Conservation (phyloP, 352 stramenopile genomes). For the Phytophthora ramorum region DNA sequence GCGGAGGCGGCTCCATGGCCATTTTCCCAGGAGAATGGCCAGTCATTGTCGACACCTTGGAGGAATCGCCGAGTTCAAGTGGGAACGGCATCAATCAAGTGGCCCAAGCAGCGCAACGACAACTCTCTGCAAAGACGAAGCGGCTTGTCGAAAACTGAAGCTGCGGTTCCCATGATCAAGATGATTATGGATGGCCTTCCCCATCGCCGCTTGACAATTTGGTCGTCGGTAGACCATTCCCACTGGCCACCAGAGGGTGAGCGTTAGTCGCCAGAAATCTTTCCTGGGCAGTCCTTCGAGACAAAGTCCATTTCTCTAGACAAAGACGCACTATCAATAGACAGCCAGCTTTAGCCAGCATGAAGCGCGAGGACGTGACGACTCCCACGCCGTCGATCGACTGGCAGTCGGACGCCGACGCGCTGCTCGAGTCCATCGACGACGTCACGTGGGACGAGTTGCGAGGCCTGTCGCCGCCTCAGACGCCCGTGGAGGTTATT, state of each 20-base stretch:
- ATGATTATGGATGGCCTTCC: slow-evolving; percentile 4
- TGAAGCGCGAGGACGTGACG: slow-evolving; percentile 13
- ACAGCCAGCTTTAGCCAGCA: not conserved
- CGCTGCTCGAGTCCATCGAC: slow-evolving; percentile 21
- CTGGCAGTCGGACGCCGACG: slow-evolving; percentile 14
- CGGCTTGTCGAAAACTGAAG: slow-evolving; percentile 28
- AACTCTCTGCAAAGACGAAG: not conserved
- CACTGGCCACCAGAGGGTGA: not conserved
- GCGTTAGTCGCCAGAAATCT: slow-evolving; percentile 1
- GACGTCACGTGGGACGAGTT: slow-evolving; percentile 32
- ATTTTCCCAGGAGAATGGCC: too few species aligned
- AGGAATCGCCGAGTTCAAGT: slow-evolving; percentile 24
- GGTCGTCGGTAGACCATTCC: not conserved
- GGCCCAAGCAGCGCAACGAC: not conserved
- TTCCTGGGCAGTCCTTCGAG: not conserved
- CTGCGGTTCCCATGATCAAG: slow-evolving; percentile 2
- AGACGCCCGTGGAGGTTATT: slow-evolving; percentile 15
- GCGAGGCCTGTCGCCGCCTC: slow-evolving; percentile 1
- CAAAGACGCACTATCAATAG: slow-evolving; percentile 13
- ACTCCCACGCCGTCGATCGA: not conserved
- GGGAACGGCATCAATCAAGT: slow-evolving; percentile 24
- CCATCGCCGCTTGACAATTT: not conserved
- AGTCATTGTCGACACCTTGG: not conserved
- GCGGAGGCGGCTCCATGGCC: not conserved
- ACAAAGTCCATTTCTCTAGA: too few species aligned